phyloP scores from a whole-genome alignment of 768 basidiomycete genomes.

The Tremella fuciformis region DNA sequence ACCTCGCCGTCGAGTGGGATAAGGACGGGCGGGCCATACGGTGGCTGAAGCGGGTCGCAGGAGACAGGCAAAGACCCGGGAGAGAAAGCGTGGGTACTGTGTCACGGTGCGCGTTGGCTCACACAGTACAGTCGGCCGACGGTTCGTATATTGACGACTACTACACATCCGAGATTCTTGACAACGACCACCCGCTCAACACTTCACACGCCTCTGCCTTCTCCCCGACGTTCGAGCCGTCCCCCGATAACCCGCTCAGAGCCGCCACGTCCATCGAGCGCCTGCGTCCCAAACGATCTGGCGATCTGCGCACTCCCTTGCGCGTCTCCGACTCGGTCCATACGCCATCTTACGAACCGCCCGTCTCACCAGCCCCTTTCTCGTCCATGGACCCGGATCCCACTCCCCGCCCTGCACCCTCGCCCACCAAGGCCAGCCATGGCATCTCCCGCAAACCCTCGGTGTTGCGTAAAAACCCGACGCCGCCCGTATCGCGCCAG shows the following conservation, averaged over 20 bases:
- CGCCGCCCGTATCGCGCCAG: neutral
- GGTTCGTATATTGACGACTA: constrained; percentile 6
- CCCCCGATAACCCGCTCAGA: constrained; percentile 4
- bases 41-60: constrained; percentile 35
- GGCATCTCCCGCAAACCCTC: neutral
- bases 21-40: constrained; percentile 37
- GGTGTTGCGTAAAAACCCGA: neutral
- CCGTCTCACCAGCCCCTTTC: neutral
- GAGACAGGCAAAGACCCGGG: neutral
- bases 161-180: neutral
- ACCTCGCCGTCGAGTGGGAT: constrained; percentile 48
- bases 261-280: neutral
- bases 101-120: neutral
- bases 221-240: constrained; percentile 5
- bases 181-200: constrained; percentile 6
- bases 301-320: neutral
- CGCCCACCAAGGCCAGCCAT: neutral
- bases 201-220: constrained; percentile 15
- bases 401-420: neutral
- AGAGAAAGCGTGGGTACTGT: neutral
- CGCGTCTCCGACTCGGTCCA: neutral
- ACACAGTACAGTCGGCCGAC: neutral
- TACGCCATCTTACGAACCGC: neutral
- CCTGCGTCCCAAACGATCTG: constrained; percentile 6
- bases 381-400: neutral